phyloP scores from a whole-genome alignment of 2,329 filamentous ascomycete genomes.

The Cryphonectria parasitica region DNA sequence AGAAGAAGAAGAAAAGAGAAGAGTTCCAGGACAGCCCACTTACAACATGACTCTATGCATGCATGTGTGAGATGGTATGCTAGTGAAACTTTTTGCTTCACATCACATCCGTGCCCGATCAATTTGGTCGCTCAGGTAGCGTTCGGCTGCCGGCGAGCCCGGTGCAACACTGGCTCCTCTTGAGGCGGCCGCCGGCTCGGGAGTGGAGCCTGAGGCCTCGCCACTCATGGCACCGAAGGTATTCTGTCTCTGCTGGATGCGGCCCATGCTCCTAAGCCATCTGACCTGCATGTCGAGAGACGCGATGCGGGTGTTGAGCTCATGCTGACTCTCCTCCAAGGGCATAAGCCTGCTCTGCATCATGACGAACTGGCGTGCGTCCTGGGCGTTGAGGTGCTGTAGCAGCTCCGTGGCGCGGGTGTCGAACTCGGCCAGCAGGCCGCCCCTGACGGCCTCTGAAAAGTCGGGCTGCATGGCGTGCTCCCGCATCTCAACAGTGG shows the following conservation, averaged over 20 bases:
- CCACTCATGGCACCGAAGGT: slow-evolving; percentile 85
- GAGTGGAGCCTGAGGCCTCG: background rate
- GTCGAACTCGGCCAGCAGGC: slow-evolving; percentile 55
- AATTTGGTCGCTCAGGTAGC: slow-evolving; percentile 1
- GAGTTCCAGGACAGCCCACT: background rate
- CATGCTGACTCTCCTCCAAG: slow-evolving; percentile 65
- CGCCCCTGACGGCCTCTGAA: background rate
- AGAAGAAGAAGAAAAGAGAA: too few species aligned
- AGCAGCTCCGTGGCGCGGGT: slow-evolving; percentile 61
- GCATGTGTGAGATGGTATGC: background rate
- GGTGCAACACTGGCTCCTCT: background rate
- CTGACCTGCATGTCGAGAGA: slow-evolving; percentile 63
- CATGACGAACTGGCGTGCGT: slow-evolving; percentile 63
- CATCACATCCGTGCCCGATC: slow-evolving; percentile 10
- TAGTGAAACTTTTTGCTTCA: background rate
- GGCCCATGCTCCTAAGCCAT: slow-evolving; percentile 56
- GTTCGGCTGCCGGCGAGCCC: background rate
- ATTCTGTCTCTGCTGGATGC: slow-evolving; percentile 43
- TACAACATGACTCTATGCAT: background rate
- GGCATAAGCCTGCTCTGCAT: slow-evolving; percentile 65
- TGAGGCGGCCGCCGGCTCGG: background rate
- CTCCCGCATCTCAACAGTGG: background rate
- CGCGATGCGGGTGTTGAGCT: slow-evolving; percentile 60
- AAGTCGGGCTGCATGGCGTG: too few species aligned
- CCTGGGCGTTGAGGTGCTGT: slow-evolving; percentile 60